These are phyloP conservation scores for Kwoniella newhampshirensis DNA, from an alignment of 768 basidiomycete species.

Conservation along the genomic window DNA sequence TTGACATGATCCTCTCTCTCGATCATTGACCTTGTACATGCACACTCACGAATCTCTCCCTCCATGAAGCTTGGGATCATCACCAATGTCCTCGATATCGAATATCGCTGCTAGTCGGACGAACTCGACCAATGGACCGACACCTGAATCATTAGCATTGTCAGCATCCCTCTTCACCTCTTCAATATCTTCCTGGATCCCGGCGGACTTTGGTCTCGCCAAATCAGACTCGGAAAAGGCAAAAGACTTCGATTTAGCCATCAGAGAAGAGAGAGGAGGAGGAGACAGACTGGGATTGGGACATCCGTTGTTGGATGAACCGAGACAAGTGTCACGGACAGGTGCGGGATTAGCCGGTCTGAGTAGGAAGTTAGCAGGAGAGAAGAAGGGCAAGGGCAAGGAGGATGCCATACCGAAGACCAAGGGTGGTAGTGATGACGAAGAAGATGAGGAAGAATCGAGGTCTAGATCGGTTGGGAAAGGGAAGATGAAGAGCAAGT, in stretches of 20 bases:
- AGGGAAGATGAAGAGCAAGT: constrained; percentile 11
- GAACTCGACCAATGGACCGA: constrained; percentile 1
- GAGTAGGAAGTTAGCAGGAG: constrained; percentile 9
- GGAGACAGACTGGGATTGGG: constrained; percentile 35
- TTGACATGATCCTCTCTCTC: too few relatives aligned
- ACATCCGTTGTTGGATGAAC: constrained; percentile 26
- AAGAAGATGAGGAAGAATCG: constrained; percentile 33
- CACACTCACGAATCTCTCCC: neutral
- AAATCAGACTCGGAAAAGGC: constrained; percentile 8
- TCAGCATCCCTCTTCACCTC: constrained; percentile 35
- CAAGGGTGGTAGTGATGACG: constrained; percentile 14
- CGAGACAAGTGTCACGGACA: constrained; percentile 3
- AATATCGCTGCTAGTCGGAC: neutral
- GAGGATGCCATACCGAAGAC: neutral
- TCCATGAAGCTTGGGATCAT: neutral
- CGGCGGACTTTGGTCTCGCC: constrained; percentile 26
- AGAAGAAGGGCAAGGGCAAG: constrained; percentile 12
- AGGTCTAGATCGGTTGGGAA: constrained; percentile 23
- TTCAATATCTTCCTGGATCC: constrained; percentile 35
- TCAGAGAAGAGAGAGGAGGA: constrained; percentile 11
- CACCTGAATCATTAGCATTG: constrained; percentile 23
- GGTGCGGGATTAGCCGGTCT: constrained; percentile 4
- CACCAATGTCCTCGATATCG: neutral
- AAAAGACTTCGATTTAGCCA: constrained; percentile 11
- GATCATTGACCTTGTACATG: neutral